Base-by-base conservation (phyloP, 2,329 filamentous ascomycete genomes). In the Aspergillus piperis region DNA sequence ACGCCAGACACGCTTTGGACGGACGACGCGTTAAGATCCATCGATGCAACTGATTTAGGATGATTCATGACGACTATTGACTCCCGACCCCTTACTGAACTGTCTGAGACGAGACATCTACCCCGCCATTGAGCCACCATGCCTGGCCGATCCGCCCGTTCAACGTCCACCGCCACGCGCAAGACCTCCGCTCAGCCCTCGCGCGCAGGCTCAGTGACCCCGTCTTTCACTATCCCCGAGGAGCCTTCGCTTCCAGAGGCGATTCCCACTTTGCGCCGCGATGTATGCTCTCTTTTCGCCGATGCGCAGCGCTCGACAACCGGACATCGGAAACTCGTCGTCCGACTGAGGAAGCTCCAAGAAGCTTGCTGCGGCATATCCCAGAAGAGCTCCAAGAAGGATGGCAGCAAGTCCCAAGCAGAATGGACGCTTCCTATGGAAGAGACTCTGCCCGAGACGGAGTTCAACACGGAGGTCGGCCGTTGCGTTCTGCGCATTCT, bases 291-390 rank as follows among this genome's bases (percentile, higher is more conserved):
- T 57, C 83, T 92, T 52, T 93, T 93, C 71, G 84, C 84, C 65
- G 90, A 93, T 75, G 92, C 94, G 36, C 95, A 99, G 76, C 88
- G 89, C 68, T 96, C 91, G 1, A 96, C 90, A 0, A 92, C 93
- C 1, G 91, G 91, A 2, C 95, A 99, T 74, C 84, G 94, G 62
- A 98, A 98, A 73, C 84, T 96, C 0, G 89, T 90, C 3, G 90
- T 97, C 62, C 92, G 88, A 53, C 80, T 99, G 62, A 88, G 94
- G 64, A 97, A 96, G 77, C 85, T 96, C 47, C 94, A 98, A 71
- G 94, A 97, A 73, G 83, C 88, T 39, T 96, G 92, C 78, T 85
- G 82, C 64, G 86, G 84, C 54, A 84, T 87, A 62, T 78, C 79
- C 1, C 75, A 77, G 39, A 76, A 76, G 23, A 67, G 70, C n/a